Percentiles rank a stretch among this genome's conserved stretches.
Evolutionary conservation across 306 rosid species (phyloP).

Genomic region (Castanopsis chinensis): DNA sequence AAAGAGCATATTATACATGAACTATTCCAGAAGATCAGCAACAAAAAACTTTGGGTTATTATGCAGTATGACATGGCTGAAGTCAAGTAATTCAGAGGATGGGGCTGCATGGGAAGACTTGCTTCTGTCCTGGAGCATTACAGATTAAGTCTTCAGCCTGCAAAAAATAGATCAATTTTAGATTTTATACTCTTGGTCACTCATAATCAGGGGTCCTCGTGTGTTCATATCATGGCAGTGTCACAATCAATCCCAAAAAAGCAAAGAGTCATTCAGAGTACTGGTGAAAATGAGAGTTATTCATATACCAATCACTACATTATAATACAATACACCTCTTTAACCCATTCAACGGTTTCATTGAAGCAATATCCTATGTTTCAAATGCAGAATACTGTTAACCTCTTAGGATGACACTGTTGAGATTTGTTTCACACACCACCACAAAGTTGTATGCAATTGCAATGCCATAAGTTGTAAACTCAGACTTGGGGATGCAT

Average conservation of each 20-base stretch:
- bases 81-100: slow-evolving; percentile 12
- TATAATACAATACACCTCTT: no score
- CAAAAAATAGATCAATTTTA: slow-evolving; percentile 6
- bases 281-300: background rate
- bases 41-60: slow-evolving; percentile 2
- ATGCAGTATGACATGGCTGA: slow-evolving; percentile 6
- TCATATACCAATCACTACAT: background rate
- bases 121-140: slow-evolving; percentile 14
- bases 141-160: slow-evolving; percentile 15
- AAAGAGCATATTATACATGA: background rate
- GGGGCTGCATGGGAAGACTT: background rate
- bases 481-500: background rate
- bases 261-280: background rate
- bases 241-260: background rate
- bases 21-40: background rate
- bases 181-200: background rate
- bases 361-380: background rate
- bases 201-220: background rate
- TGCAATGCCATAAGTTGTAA: background rate
- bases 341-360: background rate
- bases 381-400: background rate
- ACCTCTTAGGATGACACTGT: background rate
- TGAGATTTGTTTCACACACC: background rate
- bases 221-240: background rate
- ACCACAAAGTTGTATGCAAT: background rate